Conservation (phyloP, 768 basidiomycete species). For the Hygrophorus russula region DNA sequence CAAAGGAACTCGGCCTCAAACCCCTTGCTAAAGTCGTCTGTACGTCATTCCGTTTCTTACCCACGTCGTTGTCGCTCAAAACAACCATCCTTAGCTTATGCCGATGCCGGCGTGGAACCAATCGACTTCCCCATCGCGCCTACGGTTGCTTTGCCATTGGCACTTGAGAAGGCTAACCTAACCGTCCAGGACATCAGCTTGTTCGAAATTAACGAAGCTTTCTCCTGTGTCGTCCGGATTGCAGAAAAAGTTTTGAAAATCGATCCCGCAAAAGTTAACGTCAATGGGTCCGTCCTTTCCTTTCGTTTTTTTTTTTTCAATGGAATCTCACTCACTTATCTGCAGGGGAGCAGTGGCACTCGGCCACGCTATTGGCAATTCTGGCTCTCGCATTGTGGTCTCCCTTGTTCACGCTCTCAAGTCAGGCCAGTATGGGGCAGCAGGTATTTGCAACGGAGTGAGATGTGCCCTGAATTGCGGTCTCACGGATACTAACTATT, state of each 20-base stretch:
- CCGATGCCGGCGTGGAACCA: slow-evolving; percentile 93
- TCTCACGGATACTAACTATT: slow-evolving; percentile 6
- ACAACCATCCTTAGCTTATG: slow-evolving; percentile 54
- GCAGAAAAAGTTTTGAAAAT: slow-evolving; percentile 82
- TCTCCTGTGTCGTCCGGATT: slow-evolving; percentile 87
- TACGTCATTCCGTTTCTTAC: slow-evolving; percentile 29
- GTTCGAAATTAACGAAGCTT: slow-evolving; percentile 98
- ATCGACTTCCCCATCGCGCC: slow-evolving; percentile 97
- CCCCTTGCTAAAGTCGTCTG: slow-evolving; percentile 93
- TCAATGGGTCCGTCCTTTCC: slow-evolving; percentile 55
- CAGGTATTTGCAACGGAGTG: slow-evolving; percentile 95
- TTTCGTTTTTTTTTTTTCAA: slow-evolving; percentile 3
- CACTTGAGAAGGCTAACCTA: slow-evolving; percentile 80
- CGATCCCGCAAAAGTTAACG: slow-evolving; percentile 82
- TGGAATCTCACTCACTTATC: slow-evolving; percentile 7
- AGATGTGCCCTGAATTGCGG: slow-evolving; percentile 19
- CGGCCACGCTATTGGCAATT: slow-evolving; percentile 94
- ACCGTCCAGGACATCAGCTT: slow-evolving; percentile 74
- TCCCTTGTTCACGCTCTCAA: slow-evolving; percentile 88
- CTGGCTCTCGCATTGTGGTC: slow-evolving; percentile 89
- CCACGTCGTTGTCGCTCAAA: background rate
- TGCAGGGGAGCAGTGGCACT: slow-evolving; percentile 90
- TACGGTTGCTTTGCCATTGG: slow-evolving; percentile 80
- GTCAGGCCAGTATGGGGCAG: slow-evolving; percentile 87
- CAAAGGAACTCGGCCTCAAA: slow-evolving; percentile 80